phyloP scores from a whole-genome alignment of 441 rosid genomes.

The Corymbia citriodora region DNA sequence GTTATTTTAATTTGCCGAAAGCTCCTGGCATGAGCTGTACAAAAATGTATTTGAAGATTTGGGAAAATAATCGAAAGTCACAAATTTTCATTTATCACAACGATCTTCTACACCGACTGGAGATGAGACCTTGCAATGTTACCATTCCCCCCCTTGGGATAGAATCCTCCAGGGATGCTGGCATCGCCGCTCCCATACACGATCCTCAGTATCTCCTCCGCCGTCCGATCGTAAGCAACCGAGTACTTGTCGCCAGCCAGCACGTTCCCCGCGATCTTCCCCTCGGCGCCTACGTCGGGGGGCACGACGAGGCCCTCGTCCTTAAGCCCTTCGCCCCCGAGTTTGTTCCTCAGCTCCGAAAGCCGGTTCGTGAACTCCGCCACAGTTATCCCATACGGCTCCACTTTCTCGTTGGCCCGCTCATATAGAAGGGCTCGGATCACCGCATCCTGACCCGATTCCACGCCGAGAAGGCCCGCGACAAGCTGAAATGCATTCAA shows the following conservation, averaged over 20 bases:
- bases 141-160: constrained; percentile 69
- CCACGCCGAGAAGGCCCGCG: constrained; percentile 74
- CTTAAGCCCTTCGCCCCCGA: constrained; percentile 41
- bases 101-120: not conserved
- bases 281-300: constrained; percentile 35
- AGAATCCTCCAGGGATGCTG: constrained; percentile 61
- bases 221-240: constrained; percentile 46
- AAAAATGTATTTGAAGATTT: not conserved
- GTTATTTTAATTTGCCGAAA: not conserved
- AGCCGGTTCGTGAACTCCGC: constrained; percentile 58
- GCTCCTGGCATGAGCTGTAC: not conserved
- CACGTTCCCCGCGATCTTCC: constrained; percentile 44
- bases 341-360: constrained; percentile 53
- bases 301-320: constrained; percentile 75
- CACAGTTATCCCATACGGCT: constrained; percentile 51
- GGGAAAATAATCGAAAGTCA: not conserved
- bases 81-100: not conserved
- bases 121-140: constrained; percentile 48
- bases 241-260: constrained; percentile 55
- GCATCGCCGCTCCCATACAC: constrained; percentile 74
- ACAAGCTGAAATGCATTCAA: constrained; percentile 38
- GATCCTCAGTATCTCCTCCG: constrained; percentile 62
- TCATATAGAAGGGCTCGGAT: constrained; percentile 54
- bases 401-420: constrained; percentile 22
- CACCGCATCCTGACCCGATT: constrained; percentile 86